A percentile compares a stretch with the other conserved stretches of the same genome.
Evolutionary conservation across 192 early-diverging fungal genomes (phyloP).

Genomic region (Obelidium mucronatum): DNA sequence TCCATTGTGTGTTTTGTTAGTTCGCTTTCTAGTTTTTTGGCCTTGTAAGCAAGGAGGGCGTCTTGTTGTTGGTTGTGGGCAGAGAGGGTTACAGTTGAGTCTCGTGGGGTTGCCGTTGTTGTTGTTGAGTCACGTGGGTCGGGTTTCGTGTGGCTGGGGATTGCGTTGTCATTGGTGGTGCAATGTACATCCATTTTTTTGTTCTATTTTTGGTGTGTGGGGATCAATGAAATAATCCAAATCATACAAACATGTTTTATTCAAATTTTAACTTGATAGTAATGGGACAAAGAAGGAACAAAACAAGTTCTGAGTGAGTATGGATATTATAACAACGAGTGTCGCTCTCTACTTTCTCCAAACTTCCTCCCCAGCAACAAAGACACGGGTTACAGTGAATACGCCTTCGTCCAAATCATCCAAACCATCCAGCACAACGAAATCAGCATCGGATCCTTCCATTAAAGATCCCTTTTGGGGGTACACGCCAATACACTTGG

Average conservation of each 20-base stretch:
- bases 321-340: too few relatives aligned
- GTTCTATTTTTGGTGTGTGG: too few relatives aligned
- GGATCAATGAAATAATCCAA: too few relatives aligned
- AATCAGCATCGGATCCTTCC: constrained; percentile 14
- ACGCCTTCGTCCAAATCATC: background rate
- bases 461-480: background rate
- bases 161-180: too few relatives aligned
- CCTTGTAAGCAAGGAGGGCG: background rate
- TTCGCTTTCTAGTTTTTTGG: background rate
- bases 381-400: background rate
- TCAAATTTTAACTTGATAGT: too few relatives aligned
- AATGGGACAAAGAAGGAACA: too few relatives aligned
- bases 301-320: too few relatives aligned
- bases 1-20: background rate
- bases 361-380: constrained; percentile 22
- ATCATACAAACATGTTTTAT: too few relatives aligned
- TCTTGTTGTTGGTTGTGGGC: background rate
- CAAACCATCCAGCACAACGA: constrained; percentile 11
- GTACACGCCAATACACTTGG: constrained; percentile 17
- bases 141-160: too few relatives aligned
- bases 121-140: too few relatives aligned
- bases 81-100: background rate
- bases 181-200: too few relatives aligned
- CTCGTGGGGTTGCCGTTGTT: background rate
- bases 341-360: too few relatives aligned